These are phyloP conservation scores for Ganoderma sinense DNA, from an alignment of 1,284 basidiomycete genomes.

Conservation along the genomic window DNA sequence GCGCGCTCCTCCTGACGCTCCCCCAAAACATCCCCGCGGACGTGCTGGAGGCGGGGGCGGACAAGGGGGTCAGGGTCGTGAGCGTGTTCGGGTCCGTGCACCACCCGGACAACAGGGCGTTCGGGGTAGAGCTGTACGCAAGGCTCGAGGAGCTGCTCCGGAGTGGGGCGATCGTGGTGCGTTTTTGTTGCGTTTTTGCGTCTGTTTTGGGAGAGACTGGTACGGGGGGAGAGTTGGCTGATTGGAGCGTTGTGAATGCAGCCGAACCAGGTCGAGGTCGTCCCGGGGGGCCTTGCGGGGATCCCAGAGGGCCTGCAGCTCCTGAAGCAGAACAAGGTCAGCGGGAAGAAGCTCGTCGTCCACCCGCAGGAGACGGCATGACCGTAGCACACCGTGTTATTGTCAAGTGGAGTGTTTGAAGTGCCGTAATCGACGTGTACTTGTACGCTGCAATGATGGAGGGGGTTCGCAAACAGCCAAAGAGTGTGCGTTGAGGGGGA, in stretches of 20 bases:
- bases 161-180: slow-evolving; percentile 12
- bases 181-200: background rate
- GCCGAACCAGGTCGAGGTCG: slow-evolving; percentile 46
- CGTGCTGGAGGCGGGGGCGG: slow-evolving; percentile 10
- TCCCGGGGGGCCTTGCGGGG: slow-evolving; percentile 54
- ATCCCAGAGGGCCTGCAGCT: slow-evolving; percentile 51
- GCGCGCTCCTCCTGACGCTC: slow-evolving; percentile 30
- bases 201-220: too few species aligned
- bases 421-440: background rate
- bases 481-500: background rate
- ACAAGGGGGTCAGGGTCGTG: slow-evolving; percentile 29
- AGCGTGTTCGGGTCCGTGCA: slow-evolving; percentile 9
- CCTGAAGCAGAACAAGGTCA: slow-evolving; percentile 50
- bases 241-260: slow-evolving; percentile 1
- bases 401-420: background rate
- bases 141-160: slow-evolving; percentile 14
- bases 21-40: slow-evolving; percentile 19
- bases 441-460: background rate
- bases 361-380: slow-evolving; percentile 51
- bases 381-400: background rate
- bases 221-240: background rate
- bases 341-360: slow-evolving; percentile 57
- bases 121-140: slow-evolving; percentile 17
- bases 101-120: slow-evolving; percentile 5
- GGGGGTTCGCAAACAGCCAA: background rate